phyloP scores from a whole-genome alignment of 2,329 filamentous ascomycete species.

The Calonectria hongkongensis region DNA sequence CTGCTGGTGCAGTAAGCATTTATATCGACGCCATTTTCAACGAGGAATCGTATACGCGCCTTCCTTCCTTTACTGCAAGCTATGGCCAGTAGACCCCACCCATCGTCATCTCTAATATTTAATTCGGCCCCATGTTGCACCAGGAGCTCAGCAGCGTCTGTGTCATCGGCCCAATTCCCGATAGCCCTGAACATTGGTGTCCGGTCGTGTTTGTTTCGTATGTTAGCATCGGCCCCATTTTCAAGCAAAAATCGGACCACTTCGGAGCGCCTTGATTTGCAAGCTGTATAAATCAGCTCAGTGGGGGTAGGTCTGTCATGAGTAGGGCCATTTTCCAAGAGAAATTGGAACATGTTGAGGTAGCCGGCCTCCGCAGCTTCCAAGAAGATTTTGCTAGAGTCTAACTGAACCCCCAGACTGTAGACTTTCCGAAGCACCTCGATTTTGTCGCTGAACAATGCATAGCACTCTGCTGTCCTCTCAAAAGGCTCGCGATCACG shows the following conservation, averaged over 20 bases:
- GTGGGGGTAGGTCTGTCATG: background rate
- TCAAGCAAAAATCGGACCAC: background rate
- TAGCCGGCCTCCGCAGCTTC: background rate
- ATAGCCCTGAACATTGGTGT: background rate
- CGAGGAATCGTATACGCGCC: background rate
- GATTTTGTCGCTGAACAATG: background rate
- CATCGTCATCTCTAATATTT: background rate
- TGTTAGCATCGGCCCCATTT: background rate
- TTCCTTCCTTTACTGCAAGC: no score
- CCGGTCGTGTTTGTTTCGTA: background rate
- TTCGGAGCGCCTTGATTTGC: background rate
- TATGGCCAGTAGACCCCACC: background rate
- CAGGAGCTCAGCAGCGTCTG: background rate
- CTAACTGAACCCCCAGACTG: background rate
- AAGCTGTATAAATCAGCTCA: background rate
- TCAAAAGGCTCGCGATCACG: background rate
- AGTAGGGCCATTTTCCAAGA: background rate
- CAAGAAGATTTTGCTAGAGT: background rate
- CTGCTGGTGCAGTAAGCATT: background rate
- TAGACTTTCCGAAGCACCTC: background rate
- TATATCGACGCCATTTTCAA: slow-evolving; percentile 4
- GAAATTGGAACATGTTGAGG: background rate
- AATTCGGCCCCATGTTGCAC: background rate
- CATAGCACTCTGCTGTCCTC: background rate
- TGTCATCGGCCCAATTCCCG: no score